Evolutionary conservation across 805 yeast species (phyloP), one percentile per base, ranked within the genome.

Genomic region (Saccharomycopsis babjevae): DNA sequence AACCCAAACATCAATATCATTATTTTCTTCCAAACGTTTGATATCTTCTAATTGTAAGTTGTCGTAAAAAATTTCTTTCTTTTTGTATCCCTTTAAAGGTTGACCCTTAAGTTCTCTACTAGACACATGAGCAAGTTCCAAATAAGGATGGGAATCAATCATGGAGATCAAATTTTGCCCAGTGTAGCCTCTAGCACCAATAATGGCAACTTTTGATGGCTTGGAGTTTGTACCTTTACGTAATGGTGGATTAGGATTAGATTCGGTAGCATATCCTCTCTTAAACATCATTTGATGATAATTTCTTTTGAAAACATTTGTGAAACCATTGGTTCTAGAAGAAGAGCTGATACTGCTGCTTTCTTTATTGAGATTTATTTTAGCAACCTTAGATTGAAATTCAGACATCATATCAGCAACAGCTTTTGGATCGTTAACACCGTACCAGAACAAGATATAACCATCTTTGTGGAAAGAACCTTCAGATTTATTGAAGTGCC

Each of bases 171-270:
- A 80, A 69, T 93, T 93, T 76, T 89, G 96, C 40, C 99, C 99
- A 20, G 97, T 93, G 76, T 81, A 90, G 36, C 99, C 99, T 76
- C 99, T 86, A 50, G 99, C 99, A 67, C 99, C 99, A 71, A 94
- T 93, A 68, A 94, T 81, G 1, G 97, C 99, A 56, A 94, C 91
- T 66, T 83, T 83, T 25, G 96, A 79, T 64, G 79, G 79, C 50
- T 79, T 72, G 46, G 79, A 78, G 76, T 85, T 42, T 81, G 61
- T 71, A 43, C 90, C 93, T 59, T 79, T 77, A 58, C 80, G 78
- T 54, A 82, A 70, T 13, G 96, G 96, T 15, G 92, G 89, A 71
- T 84, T 85, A 58, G 89, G 88, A 72, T 84, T 85, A 54, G 77
- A 69, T 61, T 69, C 68, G 32, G 79, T 72, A 28, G 79, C 71